These are phyloP conservation scores for Breviolum minutum DNA, from an alignment of 73 alveolate species.

Conservation along the genomic window DNA sequence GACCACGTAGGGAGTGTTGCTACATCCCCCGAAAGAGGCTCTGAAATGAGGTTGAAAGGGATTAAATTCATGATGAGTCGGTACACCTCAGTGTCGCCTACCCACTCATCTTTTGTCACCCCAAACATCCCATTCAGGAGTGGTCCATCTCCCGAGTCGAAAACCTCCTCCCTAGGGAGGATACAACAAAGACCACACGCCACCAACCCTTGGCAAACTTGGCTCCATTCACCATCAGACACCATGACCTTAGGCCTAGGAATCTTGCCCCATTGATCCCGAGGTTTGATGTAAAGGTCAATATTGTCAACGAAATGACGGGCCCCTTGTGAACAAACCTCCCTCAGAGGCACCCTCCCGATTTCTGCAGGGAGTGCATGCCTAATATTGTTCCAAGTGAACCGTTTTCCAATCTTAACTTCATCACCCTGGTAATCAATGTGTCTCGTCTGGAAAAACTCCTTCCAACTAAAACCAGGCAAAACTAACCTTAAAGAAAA, in stretches of 20 bases:
- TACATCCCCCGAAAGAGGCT: not conserved
- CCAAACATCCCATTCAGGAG: constrained; percentile 24
- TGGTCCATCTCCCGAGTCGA: not conserved
- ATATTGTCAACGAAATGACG: not conserved
- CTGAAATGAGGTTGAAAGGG: not conserved
- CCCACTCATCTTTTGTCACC: not conserved
- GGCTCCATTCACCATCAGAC: not conserved
- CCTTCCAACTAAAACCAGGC: not conserved
- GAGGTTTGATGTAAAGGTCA: not conserved
- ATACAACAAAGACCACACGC: not conserved
- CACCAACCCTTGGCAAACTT: not conserved
- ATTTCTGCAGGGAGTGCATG: not conserved
- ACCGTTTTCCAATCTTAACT: too few species aligned
- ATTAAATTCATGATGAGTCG: too few species aligned
- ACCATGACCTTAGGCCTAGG: not conserved
- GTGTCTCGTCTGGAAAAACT: not conserved
- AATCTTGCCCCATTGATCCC: not conserved
- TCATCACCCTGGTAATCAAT: not conserved
- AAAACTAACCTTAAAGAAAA: not conserved
- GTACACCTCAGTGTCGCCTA: not conserved
- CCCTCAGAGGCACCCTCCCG: not conserved
- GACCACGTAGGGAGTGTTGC: not conserved
- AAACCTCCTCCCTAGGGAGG: not conserved
- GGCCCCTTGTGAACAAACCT: not conserved
- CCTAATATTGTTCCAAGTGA: not conserved